Evolutionary conservation across 768 basidiomycete species (phyloP).

Genomic region (Sporobolomyces phaffii): DNA sequence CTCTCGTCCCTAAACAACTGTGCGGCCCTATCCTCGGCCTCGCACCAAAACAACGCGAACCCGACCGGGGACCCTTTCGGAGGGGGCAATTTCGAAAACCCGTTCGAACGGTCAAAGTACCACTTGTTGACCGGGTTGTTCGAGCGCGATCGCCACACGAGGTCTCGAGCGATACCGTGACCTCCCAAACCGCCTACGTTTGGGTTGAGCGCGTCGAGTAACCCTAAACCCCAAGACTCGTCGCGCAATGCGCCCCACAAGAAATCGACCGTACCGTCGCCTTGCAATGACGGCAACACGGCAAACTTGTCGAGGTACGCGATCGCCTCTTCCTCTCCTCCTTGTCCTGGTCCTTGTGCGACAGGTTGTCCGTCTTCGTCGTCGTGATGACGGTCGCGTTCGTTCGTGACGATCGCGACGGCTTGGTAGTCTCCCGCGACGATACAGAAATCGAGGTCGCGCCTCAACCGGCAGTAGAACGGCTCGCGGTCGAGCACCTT

Average conservation of each 20-base stretch:
- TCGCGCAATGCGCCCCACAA: slow-evolving; percentile 97
- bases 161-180: slow-evolving; percentile 78
- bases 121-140: slow-evolving; percentile 98
- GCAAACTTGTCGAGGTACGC: slow-evolving; percentile 99
- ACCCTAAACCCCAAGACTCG: slow-evolving; percentile 92
- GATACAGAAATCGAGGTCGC: slow-evolving; percentile 79
- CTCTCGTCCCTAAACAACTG: background rate
- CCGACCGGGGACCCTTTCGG: slow-evolving; percentile 43
- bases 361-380: background rate
- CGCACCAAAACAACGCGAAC: slow-evolving; percentile 98
- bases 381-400: slow-evolving; percentile 44
- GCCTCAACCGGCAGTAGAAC: slow-evolving; percentile 74
- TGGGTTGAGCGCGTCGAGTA: slow-evolving; percentile 87
- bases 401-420: slow-evolving; percentile 81
- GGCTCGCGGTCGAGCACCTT: slow-evolving; percentile 62
- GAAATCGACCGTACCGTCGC: slow-evolving; percentile 98
- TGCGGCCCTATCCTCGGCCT: slow-evolving; percentile 73
- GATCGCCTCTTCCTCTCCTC: slow-evolving; percentile 47
- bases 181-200: slow-evolving; percentile 84
- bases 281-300: slow-evolving; percentile 87
- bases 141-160: slow-evolving; percentile 89
- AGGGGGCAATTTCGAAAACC: slow-evolving; percentile 64
- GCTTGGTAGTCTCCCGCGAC: slow-evolving; percentile 93
- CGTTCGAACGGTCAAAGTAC: slow-evolving; percentile 95
- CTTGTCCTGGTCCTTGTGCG: no score